Conservation (phyloP, 768 basidiomycete species). For the Coprinopsis sp. region DNA sequence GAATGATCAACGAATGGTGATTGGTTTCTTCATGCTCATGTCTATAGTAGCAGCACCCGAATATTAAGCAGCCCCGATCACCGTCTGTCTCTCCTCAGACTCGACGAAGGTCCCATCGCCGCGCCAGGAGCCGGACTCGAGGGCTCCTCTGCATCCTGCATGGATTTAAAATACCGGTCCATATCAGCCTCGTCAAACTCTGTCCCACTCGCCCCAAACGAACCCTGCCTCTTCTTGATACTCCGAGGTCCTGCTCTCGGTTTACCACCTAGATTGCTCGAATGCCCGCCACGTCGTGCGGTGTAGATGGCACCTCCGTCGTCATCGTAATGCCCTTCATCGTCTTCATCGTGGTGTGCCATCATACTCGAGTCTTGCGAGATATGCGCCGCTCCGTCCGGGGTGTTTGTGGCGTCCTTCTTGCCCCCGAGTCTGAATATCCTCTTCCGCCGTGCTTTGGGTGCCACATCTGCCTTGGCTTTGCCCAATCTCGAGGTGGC, state of each 20-base stretch:
- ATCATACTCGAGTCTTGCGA: too few relatives aligned
- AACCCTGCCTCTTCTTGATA: constrained; percentile 11
- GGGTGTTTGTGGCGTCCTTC: too few relatives aligned
- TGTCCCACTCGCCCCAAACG: constrained; percentile 23
- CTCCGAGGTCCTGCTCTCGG: not conserved
- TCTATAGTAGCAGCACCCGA: too few relatives aligned
- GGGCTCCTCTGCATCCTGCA: constrained; percentile 15
- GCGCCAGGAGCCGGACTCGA: not conserved
- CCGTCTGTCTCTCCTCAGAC: not conserved
- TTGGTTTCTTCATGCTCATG: too few relatives aligned
- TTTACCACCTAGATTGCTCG: too few relatives aligned
- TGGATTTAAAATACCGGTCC: constrained; percentile 63
- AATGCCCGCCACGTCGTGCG: not conserved
- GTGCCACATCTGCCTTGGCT: constrained; percentile 4
- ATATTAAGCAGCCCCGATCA: too few relatives aligned
- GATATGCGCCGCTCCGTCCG: too few relatives aligned
- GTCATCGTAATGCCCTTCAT: not conserved
- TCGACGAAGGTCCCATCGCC: not conserved
- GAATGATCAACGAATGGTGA: too few relatives aligned
- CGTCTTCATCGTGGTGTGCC: too few relatives aligned
- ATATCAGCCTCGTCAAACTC: constrained; percentile 68
- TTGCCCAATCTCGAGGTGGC: constrained; percentile 6
- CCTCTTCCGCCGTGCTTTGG: constrained; percentile 75
- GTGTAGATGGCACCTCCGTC: not conserved
- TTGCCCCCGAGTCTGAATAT: constrained; percentile 56